Evolutionary conservation across 495 filamentous ascomycete genomes (phyloP).

Genomic region (Hypoxylon cercidicola): DNA sequence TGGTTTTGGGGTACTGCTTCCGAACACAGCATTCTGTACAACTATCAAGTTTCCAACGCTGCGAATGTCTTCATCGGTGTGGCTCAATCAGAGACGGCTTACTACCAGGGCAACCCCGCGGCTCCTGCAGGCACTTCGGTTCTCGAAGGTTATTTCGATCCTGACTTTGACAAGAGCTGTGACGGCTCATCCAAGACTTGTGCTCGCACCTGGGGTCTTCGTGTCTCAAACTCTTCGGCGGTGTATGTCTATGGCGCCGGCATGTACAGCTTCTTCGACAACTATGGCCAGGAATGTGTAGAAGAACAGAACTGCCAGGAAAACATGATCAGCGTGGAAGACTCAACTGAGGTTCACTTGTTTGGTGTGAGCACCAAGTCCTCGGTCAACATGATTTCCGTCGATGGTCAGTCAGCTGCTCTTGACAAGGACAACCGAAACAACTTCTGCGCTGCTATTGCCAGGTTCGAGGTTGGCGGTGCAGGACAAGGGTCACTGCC

Average conservation of each 20-base stretch:
- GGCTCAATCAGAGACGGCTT: constrained; percentile 93
- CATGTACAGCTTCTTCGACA: constrained; percentile 88
- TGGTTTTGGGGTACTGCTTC: constrained; percentile 82
- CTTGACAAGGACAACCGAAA: constrained; percentile 72
- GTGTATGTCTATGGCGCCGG: constrained; percentile 81
- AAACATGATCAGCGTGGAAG: constrained; percentile 87
- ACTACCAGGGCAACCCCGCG: constrained; percentile 88
- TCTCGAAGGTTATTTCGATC: constrained; percentile 74
- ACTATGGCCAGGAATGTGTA: constrained; percentile 84
- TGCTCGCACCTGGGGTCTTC: constrained; percentile 86
- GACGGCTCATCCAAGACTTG: constrained; percentile 69
- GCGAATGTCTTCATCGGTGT: constrained; percentile 84
- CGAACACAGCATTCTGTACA: constrained; percentile 90
- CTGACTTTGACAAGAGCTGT: constrained; percentile 74
- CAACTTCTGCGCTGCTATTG: constrained; percentile 81
- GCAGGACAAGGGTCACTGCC: constrained; percentile 22
- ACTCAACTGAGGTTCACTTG: constrained; percentile 68
- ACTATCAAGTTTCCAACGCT: constrained; percentile 84
- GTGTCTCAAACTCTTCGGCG: constrained; percentile 74
- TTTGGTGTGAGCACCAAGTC: constrained; percentile 91
- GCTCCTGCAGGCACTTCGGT: constrained; percentile 73
- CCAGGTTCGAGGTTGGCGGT: constrained; percentile 46
- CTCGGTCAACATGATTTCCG: constrained; percentile 82
- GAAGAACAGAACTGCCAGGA: constrained; percentile 80
- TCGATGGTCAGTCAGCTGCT: constrained; percentile 65